Percentiles rank a stretch among this genome's conserved stretches.
Conservation (phyloP, 371 early-diverging fungal species). For the Paraphysoderma sedebokerense region DNA sequence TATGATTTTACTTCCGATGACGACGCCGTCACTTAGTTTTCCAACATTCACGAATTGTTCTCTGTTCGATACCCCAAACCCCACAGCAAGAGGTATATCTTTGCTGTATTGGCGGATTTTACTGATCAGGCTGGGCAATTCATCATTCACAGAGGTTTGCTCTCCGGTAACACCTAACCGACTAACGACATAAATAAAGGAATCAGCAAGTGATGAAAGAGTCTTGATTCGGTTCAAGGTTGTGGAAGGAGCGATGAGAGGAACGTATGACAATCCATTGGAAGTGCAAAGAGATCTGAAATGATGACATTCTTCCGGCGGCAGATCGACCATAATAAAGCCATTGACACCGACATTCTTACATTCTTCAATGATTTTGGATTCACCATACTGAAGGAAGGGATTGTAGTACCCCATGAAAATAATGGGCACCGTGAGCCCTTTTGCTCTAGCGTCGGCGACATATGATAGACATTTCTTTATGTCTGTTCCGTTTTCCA, state of each 20-base stretch:
- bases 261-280: slow-evolving; percentile 75
- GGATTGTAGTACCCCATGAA: slow-evolving; percentile 98
- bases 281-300: slow-evolving; percentile 59
- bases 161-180: slow-evolving; percentile 86
- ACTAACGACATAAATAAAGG: slow-evolving; percentile 89
- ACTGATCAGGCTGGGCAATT: slow-evolving; percentile 48
- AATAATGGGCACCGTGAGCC: slow-evolving; percentile 76
- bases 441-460: slow-evolving; percentile 54
- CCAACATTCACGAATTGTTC: slow-evolving; percentile 76
- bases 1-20: slow-evolving; percentile 82
- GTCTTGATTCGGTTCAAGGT: slow-evolving; percentile 61
- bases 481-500: slow-evolving; percentile 59
- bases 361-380: slow-evolving; percentile 60
- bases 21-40: slow-evolving; percentile 79
- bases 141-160: slow-evolving; percentile 37
- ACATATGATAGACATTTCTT: slow-evolving; percentile 62
- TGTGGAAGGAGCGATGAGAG: slow-evolving; percentile 87
- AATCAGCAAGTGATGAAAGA: slow-evolving; percentile 61
- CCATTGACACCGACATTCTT: slow-evolving; percentile 74
- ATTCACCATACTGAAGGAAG: slow-evolving; percentile 80
- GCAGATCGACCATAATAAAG: slow-evolving; percentile 92
- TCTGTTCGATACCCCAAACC: slow-evolving; percentile 83
- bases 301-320: slow-evolving; percentile 80
- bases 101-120: slow-evolving; percentile 59
- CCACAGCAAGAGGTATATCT: slow-evolving; percentile 74